These are phyloP conservation scores for Anthracocystis panici-leucophaei DNA, from an alignment of 1,284 basidiomycete species.

Conservation along the genomic window DNA sequence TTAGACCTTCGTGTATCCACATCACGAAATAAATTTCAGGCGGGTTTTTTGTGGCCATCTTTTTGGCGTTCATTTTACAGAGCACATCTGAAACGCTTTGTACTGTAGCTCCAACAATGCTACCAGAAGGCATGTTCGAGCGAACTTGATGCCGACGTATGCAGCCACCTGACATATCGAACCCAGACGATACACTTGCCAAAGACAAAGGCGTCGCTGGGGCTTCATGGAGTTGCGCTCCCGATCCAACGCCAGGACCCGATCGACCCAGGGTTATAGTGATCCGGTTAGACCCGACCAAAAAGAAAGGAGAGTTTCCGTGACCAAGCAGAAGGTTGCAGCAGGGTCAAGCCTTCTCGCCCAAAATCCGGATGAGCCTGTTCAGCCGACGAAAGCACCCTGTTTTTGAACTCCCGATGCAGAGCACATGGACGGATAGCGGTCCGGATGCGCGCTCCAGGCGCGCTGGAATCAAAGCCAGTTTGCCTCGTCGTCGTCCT, in stretches of 20 bases:
- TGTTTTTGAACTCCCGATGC: background rate
- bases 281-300: constrained; percentile 2
- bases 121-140: too few species aligned
- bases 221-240: background rate
- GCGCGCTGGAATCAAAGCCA: background rate
- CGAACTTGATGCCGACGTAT: too few species aligned
- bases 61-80: background rate
- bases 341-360: too few species aligned
- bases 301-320: constrained; percentile 2
- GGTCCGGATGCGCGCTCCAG: constrained; percentile 5
- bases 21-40: background rate
- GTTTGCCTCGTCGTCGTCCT: too few species aligned
- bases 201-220: too few species aligned
- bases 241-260: background rate
- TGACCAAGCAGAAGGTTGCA: background rate
- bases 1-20: background rate
- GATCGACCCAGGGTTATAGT: background rate
- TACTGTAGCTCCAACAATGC: too few species aligned
- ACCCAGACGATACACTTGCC: too few species aligned
- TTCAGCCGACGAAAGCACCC: background rate
- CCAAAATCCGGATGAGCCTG: too few species aligned
- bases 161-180: too few species aligned
- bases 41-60: background rate
- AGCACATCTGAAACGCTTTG: background rate
- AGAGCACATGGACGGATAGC: background rate